phyloP scores from a whole-genome alignment of 805 yeast species.

The Candida koratica region DNA sequence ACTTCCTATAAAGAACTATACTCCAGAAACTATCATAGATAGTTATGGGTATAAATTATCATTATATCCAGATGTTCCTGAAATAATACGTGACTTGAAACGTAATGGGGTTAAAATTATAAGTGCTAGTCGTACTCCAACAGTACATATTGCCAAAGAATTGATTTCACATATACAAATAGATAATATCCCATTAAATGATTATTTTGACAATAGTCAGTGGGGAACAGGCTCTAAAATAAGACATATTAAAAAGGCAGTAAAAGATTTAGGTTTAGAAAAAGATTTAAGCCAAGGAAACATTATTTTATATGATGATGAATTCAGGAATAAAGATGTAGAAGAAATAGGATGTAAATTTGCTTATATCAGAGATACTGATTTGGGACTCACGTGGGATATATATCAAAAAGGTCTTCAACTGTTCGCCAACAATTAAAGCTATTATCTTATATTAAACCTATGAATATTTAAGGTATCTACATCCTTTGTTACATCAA shows the following conservation, averaged over 20 bases:
- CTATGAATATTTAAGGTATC: neutral
- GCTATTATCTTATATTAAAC: neutral
- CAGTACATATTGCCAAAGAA: conserved; percentile 72
- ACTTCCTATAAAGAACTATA: conserved; percentile 46
- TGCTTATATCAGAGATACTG: conserved; percentile 56
- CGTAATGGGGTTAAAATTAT: conserved; percentile 48
- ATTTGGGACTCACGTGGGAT: conserved; percentile 51
- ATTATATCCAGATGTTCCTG: conserved; percentile 66
- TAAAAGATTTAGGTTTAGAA: conserved; percentile 44
- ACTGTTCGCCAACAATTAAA: conserved; percentile 7
- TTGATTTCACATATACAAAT: conserved; percentile 53
- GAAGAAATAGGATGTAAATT: conserved; percentile 67
- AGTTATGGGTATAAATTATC: conserved; percentile 50
- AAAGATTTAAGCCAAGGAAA: conserved; percentile 42
- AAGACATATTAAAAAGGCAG: conserved; percentile 50
- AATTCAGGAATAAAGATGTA: conserved; percentile 72
- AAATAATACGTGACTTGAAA: conserved; percentile 52
- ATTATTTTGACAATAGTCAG: conserved; percentile 54
- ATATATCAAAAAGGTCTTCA: conserved; percentile 46
- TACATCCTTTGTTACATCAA: no score
- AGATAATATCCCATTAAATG: conserved; percentile 48
- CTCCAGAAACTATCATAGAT: conserved; percentile 44
- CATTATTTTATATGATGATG: conserved; percentile 70
- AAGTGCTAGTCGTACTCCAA: conserved; percentile 76
- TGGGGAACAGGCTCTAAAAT: conserved; percentile 68